A percentile compares a stretch with the other conserved stretches of the same genome.
Conservation (phyloP, 2,329 filamentous ascomycete species). For the Xylaria sp. region DNA sequence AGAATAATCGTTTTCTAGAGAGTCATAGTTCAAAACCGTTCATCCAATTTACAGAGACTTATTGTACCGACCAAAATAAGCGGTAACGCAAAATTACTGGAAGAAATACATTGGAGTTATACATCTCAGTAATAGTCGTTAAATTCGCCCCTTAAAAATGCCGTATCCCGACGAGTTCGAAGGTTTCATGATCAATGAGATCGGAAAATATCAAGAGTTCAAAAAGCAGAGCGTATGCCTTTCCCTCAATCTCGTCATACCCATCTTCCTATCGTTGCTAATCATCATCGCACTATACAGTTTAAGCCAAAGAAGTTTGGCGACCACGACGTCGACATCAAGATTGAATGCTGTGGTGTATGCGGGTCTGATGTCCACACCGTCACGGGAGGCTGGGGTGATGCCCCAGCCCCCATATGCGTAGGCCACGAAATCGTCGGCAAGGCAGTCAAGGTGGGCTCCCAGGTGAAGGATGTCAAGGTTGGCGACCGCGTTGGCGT, state of each 20-base stretch:
- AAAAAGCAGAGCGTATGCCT: conserved; percentile 47
- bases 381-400: conserved; percentile 51
- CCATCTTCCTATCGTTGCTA: not conserved
- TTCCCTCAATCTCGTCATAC: not conserved
- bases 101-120: not conserved
- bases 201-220: conserved; percentile 48
- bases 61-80: not conserved
- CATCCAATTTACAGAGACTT: not conserved
- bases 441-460: conserved; percentile 56
- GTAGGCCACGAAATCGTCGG: conserved; percentile 72
- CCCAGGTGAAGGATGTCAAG: conserved; percentile 60
- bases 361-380: conserved; percentile 65
- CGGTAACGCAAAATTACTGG: not conserved
- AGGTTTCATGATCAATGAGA: conserved; percentile 49
- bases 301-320: conserved; percentile 50
- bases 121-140: not conserved
- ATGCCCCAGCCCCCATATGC: conserved; percentile 56
- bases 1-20: not conserved
- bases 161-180: conserved; percentile 49
- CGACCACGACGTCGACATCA: conserved; percentile 74
- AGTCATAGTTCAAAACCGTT: not conserved
- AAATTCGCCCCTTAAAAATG: conserved; percentile 40
- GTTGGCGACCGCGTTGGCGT: conserved; percentile 73
- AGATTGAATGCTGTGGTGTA: conserved; percentile 72
- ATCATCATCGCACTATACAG: conserved; percentile 28